Conservation (phyloP, 169 alveolate genomes). For the Toxoplasma gondii region DNA sequence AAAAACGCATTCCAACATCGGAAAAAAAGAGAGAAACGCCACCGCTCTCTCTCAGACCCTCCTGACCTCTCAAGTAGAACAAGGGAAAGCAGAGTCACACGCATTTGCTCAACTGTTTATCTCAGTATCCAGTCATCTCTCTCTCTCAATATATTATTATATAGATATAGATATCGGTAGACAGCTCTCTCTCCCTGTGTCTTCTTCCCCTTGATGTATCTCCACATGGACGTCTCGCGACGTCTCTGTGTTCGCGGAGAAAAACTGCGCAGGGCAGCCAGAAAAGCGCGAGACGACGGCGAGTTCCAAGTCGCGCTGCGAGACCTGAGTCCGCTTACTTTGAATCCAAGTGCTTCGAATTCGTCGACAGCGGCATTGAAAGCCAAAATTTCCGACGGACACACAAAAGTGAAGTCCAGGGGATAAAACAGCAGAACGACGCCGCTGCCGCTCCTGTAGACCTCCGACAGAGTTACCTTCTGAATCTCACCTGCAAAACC, state of each 20-base stretch:
- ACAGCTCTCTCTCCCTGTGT: not conserved
- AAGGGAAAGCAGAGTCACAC: too few relatives aligned
- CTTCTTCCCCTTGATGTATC: not conserved
- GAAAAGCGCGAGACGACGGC: too few relatives aligned
- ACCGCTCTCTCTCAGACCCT: not conserved
- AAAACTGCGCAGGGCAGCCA: too few relatives aligned
- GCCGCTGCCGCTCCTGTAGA: slow-evolving; percentile 86
- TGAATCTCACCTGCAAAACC: slow-evolving; percentile 73
- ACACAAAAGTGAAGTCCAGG: slow-evolving; percentile 98
- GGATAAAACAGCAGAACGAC: slow-evolving; percentile 98
- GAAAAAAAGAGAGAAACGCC: not conserved
- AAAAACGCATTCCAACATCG: too few relatives aligned
- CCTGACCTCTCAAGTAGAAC: too few relatives aligned
- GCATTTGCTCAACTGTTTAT: not conserved
- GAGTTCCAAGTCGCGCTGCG: too few relatives aligned
- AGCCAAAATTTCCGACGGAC: slow-evolving; percentile 98
- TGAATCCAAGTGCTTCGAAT: slow-evolving; percentile 82
- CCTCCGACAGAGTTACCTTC: slow-evolving; percentile 89
- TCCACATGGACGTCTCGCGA: too few relatives aligned
- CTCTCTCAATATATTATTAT: too few relatives aligned
- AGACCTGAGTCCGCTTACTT: not conserved
- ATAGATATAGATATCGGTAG: not conserved
- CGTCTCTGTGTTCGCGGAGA: too few relatives aligned
- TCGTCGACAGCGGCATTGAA: slow-evolving; percentile 92
- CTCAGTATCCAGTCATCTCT: not conserved